These are phyloP conservation scores for Puccinia triticina DNA, from an alignment of 1,284 basidiomycete species.

Conservation along the genomic window DNA sequence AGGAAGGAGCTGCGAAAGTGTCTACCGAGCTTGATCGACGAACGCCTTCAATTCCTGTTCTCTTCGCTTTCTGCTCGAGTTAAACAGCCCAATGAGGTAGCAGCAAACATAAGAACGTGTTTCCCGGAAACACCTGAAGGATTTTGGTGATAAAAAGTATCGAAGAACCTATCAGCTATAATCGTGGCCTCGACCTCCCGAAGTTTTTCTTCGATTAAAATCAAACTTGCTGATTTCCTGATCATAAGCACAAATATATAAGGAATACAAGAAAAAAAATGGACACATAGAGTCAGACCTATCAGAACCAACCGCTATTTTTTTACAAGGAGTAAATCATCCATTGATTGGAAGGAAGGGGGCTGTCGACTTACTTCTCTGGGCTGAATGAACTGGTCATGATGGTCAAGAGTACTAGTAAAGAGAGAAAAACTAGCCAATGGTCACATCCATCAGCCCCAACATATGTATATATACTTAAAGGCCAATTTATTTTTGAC, in stretches of 20 bases:
- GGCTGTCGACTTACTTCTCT: background rate
- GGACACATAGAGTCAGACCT: background rate
- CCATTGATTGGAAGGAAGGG: too few species aligned
- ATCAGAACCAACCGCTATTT: background rate
- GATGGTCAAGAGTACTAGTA: background rate
- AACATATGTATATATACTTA: background rate
- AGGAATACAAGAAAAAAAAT: background rate
- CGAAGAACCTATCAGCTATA: constrained; percentile 26
- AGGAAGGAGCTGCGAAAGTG: background rate
- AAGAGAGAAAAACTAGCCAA: too few species aligned
- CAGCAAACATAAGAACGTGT: background rate
- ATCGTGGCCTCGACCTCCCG: constrained; percentile 27
- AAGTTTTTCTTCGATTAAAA: constrained; percentile 27
- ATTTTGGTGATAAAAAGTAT: background rate
- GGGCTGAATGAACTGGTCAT: too few species aligned
- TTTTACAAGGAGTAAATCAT: background rate
- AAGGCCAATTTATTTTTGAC: background rate
- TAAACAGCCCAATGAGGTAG: background rate
- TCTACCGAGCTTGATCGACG: constrained; percentile 35
- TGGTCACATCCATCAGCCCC: too few species aligned
- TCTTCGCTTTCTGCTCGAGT: constrained; percentile 17
- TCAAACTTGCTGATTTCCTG: constrained; percentile 36
- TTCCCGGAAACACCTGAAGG: background rate
- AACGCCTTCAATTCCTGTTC: constrained; percentile 18
- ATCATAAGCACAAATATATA: background rate